Percentiles rank a stretch among this genome's conserved stretches.
Conservation (phyloP, 371 early-diverging fungal genomes). For the Mortierella sp. region DNA sequence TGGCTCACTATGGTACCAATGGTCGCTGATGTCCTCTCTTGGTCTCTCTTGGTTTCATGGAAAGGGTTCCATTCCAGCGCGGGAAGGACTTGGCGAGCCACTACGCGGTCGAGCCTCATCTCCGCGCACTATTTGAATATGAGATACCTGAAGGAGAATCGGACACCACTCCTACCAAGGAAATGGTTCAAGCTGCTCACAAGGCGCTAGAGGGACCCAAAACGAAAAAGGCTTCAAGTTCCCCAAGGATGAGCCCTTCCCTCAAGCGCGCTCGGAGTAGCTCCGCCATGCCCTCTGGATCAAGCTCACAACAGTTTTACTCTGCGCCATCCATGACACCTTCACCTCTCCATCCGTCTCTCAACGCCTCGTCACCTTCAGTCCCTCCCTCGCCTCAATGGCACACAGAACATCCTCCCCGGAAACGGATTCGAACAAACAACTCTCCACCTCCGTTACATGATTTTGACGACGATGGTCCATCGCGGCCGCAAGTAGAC, state of each 20-base stretch:
- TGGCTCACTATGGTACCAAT: background rate
- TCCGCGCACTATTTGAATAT: conserved; percentile 74
- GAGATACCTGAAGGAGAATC: conserved; percentile 57
- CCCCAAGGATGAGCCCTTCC: conserved; percentile 33
- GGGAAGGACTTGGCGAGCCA: conserved; percentile 78
- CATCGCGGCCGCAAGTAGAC: conserved; percentile 6
- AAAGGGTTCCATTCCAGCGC: conserved; percentile 85
- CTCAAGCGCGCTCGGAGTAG: conserved; percentile 25
- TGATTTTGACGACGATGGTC: conserved; percentile 43
- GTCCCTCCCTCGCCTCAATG: conserved; percentile 45
- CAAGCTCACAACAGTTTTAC: conserved; percentile 24
- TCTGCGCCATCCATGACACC: conserved; percentile 43
- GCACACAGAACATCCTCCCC: conserved; percentile 33
- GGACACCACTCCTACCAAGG: conserved; percentile 45
- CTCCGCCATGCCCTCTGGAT: conserved; percentile 21
- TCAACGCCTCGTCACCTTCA: conserved; percentile 36
- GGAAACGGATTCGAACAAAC: conserved; percentile 34
- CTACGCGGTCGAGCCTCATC: conserved; percentile 69
- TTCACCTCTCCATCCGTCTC: conserved; percentile 46
- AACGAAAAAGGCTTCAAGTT: conserved; percentile 24
- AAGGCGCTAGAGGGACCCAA: conserved; percentile 25
- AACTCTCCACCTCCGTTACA: conserved; percentile 36
- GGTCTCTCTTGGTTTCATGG: no score
- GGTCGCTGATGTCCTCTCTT: background rate
- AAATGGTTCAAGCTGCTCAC: conserved; percentile 38